phyloP scores from a whole-genome alignment of 345 rosid genomes.

The Linum trigynum region DNA sequence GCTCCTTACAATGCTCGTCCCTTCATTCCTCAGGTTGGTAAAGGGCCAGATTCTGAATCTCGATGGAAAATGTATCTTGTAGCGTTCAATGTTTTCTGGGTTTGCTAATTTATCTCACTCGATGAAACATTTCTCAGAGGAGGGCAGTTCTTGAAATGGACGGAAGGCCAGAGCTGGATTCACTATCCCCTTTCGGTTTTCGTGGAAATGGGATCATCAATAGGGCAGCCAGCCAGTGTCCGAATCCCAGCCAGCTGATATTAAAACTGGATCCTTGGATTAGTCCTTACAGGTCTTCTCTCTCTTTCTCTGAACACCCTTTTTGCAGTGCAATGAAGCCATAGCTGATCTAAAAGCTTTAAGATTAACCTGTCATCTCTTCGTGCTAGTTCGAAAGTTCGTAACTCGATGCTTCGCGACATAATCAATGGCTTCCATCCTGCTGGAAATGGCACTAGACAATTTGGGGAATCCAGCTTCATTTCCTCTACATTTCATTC shows the following conservation, averaged over 20 bases:
- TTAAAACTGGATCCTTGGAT: constrained; percentile 1
- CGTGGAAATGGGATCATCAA: background rate
- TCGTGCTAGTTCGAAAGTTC: background rate
- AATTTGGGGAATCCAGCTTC: background rate
- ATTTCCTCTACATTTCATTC: background rate
- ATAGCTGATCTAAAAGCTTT: background rate
- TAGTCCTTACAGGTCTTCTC: constrained; percentile 4
- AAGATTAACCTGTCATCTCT: background rate
- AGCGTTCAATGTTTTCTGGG: background rate
- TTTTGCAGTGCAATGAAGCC: background rate
- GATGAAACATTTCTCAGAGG: background rate
- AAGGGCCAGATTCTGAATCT: too few species aligned
- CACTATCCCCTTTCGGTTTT: background rate
- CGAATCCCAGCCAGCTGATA: background rate
- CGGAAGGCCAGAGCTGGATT: background rate
- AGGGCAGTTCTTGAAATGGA: background rate
- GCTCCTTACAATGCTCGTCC: background rate
- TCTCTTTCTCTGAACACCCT: background rate
- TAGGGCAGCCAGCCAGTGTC: background rate
- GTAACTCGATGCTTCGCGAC: background rate
- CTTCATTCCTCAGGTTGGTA: background rate
- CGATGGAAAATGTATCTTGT: background rate
- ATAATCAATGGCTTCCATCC: background rate
- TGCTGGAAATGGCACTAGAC: background rate
- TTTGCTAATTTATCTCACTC: too few species aligned